Base-by-base conservation (phyloP, 2,329 filamentous ascomycete species). In the Venturia aucupariae region DNA sequence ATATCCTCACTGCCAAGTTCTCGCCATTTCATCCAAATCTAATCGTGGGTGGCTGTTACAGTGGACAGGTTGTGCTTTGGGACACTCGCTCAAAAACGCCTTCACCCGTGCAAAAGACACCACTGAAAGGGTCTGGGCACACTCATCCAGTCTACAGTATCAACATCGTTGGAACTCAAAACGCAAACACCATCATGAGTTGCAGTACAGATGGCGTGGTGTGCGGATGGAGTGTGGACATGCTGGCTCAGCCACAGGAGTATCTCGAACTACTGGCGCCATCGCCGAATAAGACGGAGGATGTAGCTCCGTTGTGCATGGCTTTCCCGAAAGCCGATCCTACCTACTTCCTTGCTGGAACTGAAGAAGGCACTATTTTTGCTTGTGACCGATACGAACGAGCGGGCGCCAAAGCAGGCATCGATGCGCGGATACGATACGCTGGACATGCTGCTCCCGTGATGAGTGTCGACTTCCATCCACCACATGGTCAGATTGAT, bases 21-120 rank as follows among this genome's bases (percentile, higher is more conserved):
- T 97, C 94, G n/a, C 94, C 94, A 0, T 97, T 97, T 73, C 94
- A 99, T 74, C 93, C 93, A 4, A 97, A 96, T 70, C 82, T 99
- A 63, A 95, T 99, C 71, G 86, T 99, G 67, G 94, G 94, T 67
- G 95, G 95, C 60, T 92, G 93, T 42, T 99, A 99, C 78, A 96
- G 90, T 66, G 94, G 94, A 7, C 95, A 99, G 76, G 91, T 99
- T 19, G 84, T 97, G 59, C 84, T 99, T 22, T 99, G 94, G 94
- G 95, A 99, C 73, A 99, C 92, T 13, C 88, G 94, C 68, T 90
- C 91, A 62, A 90, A 92, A 22, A 86, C 88, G 39, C 75, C 81
- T 15, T 79, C 83, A 22, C 93, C 95, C 0, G 92, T 97, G 6
- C 92, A 97, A 71, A 97, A 96, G 78, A 99, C 94, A 1, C 94